Evolutionary conservation across 768 basidiomycete species (phyloP).

Genomic region (Russula sp.): DNA sequence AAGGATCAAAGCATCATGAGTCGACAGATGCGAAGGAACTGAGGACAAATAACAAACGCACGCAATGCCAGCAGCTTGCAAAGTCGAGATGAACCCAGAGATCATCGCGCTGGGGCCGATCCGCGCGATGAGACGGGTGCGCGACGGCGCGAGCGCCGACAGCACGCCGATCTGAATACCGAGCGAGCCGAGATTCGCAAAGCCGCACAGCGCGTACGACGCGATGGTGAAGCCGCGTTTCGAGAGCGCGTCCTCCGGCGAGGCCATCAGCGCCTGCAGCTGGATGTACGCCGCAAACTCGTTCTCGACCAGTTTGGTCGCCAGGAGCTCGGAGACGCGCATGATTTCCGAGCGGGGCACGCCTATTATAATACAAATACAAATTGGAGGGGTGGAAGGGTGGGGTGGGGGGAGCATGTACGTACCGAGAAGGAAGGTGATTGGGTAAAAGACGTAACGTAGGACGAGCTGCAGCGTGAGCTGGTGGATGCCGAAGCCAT

Average conservation of each 20-base stretch:
- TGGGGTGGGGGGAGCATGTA: background rate
- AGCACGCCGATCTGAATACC: slow-evolving; percentile 84
- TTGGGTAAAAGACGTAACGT: slow-evolving; percentile 83
- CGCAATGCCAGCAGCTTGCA: slow-evolving; percentile 55
- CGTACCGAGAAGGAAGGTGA: slow-evolving; percentile 65
- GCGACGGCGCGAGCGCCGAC: slow-evolving; percentile 58
- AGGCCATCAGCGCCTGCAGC: slow-evolving; percentile 42
- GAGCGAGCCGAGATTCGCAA: slow-evolving; percentile 79
- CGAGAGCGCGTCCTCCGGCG: slow-evolving; percentile 48
- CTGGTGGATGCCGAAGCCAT: slow-evolving; percentile 72
- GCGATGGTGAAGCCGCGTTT: slow-evolving; percentile 74
- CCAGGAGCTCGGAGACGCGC: slow-evolving; percentile 70
- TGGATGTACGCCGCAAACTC: slow-evolving; percentile 72
- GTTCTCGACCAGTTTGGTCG: slow-evolving; percentile 81
- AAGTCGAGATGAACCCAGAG: slow-evolving; percentile 60
- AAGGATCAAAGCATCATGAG: background rate
- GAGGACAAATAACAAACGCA: slow-evolving; percentile 28
- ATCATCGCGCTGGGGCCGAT: slow-evolving; percentile 64
- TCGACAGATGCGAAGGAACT: background rate
- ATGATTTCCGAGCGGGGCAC: slow-evolving; percentile 80
- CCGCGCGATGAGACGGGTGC: slow-evolving; percentile 61
- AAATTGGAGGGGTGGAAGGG: background rate
- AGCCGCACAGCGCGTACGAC: slow-evolving; percentile 85
- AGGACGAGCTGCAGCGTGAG: slow-evolving; percentile 81
- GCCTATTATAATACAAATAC: slow-evolving; percentile 41